A percentile compares a stretch with the other conserved stretches of the same genome.
phyloP scores from a whole-genome alignment of 768 basidiomycete genomes.

The Amanita polypyramis region DNA sequence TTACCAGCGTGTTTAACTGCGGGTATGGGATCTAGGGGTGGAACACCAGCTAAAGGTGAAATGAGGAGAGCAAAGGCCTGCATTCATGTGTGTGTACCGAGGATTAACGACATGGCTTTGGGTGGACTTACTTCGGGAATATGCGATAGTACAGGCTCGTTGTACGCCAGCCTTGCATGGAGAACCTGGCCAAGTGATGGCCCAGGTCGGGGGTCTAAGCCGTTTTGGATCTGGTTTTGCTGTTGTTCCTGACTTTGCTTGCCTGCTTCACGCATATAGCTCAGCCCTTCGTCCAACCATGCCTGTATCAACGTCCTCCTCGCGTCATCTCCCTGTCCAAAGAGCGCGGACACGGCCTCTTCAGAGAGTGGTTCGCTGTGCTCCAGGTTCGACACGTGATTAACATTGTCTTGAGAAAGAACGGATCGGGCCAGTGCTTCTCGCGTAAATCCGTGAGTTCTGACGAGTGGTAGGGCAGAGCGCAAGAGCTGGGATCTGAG shows the following conservation, averaged over 20 bases:
- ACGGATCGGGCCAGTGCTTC: constrained; percentile 57
- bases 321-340: constrained; percentile 61
- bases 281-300: constrained; percentile 62
- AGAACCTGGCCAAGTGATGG: constrained; percentile 24
- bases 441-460: constrained; percentile 65
- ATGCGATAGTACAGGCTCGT: constrained; percentile 53
- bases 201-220: constrained; percentile 18
- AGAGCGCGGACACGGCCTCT: constrained; percentile 58
- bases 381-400: constrained; percentile 15
- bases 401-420: constrained; percentile 25
- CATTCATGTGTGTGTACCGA: not conserved
- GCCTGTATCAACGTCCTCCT: constrained; percentile 54
- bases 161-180: constrained; percentile 45
- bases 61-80: constrained; percentile 69
- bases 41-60: constrained; percentile 36
- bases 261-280: constrained; percentile 30
- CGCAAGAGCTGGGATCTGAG: constrained; percentile 36
- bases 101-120: not conserved
- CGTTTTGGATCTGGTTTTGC: not conserved
- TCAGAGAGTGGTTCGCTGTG: constrained; percentile 59
- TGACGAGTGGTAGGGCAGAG: constrained; percentile 53
- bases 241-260: not conserved
- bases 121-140: constrained; percentile 53
- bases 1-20: constrained; percentile 47
- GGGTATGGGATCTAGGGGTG: constrained; percentile 48